These are phyloP conservation scores for Salix purpurea DNA, from an alignment of 345 rosid species.

Conservation along the genomic window DNA sequence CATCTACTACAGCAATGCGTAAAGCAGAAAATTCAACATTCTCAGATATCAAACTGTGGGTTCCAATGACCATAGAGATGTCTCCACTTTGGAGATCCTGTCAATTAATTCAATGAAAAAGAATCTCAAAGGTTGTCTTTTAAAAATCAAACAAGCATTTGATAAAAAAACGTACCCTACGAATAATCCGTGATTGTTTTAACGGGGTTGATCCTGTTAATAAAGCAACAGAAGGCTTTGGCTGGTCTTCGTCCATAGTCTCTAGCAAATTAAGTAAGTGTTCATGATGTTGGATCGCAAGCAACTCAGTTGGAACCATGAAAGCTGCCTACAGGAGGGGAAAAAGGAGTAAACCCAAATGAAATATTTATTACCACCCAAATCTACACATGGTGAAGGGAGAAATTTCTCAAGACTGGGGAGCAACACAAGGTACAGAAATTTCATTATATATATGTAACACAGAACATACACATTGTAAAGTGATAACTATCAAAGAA, in stretches of 20 bases:
- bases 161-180: conserved; percentile 55
- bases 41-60: conserved; percentile 89
- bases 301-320: conserved; percentile 99
- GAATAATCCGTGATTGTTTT: conserved; percentile 75
- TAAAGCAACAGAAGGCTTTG: conserved; percentile 79
- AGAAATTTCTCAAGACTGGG: neutral
- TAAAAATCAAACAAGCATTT: conserved; percentile 11
- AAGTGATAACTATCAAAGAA: neutral
- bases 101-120: conserved; percentile 18
- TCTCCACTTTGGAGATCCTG: conserved; percentile 86
- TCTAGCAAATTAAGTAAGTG: conserved; percentile 65
- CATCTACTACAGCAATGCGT: conserved; percentile 96
- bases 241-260: conserved; percentile 46
- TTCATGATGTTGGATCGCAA: conserved; percentile 89
- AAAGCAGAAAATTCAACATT: conserved; percentile 71
- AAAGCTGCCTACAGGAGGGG: conserved; percentile 71
- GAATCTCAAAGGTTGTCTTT: conserved; percentile 9
- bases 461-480: neutral
- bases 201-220: conserved; percentile 86
- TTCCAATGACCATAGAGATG: conserved; percentile 83
- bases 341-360: neutral
- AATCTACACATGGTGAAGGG: neutral
- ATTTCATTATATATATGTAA: neutral
- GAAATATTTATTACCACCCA: conserved; percentile 2
- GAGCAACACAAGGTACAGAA: neutral